These are phyloP conservation scores for Daedalea quercina DNA, from an alignment of 768 basidiomycete genomes.

Conservation along the genomic window DNA sequence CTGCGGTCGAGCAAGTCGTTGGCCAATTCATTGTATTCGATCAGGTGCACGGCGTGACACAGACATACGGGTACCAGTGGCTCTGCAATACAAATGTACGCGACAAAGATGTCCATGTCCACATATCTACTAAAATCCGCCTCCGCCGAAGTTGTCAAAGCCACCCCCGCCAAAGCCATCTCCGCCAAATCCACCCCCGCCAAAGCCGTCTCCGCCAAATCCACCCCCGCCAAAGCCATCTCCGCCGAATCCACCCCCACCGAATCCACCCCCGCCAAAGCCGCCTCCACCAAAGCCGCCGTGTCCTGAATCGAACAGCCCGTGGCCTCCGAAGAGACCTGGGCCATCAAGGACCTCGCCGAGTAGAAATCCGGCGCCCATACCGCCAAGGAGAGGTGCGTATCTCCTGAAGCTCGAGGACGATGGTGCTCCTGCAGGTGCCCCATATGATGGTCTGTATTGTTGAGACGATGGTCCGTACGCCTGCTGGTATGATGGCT, in stretches of 20 bases:
- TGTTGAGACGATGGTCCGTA: neutral
- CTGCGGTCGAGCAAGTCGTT: too few species aligned
- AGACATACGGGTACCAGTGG: too few species aligned
- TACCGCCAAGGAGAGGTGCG: constrained; percentile 16
- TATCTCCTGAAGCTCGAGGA: constrained; percentile 16
- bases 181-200: constrained; percentile 21
- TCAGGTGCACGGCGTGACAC: too few species aligned
- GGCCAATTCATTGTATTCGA: too few species aligned
- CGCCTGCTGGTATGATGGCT: constrained; percentile 8
- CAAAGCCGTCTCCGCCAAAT: constrained; percentile 26
- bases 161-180: constrained; percentile 13
- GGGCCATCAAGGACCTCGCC: constrained; percentile 22
- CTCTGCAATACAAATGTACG: too few species aligned
- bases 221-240: constrained; percentile 16
- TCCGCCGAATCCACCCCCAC: constrained; percentile 5
- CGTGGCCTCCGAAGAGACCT: constrained; percentile 17
- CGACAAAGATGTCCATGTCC: too few species aligned
- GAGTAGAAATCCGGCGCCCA: constrained; percentile 26
- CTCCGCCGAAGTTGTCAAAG: neutral
- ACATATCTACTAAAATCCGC: neutral
- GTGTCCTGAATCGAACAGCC: neutral
- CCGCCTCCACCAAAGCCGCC: constrained; percentile 12
- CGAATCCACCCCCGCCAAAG: constrained; percentile 1
- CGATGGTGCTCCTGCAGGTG: constrained; percentile 3
- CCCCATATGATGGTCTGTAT: neutral